A percentile compares a stretch with the other conserved stretches of the same genome.
Conservation (phyloP, 192 early-diverging fungal genomes). For the Coemansia sp. region DNA sequence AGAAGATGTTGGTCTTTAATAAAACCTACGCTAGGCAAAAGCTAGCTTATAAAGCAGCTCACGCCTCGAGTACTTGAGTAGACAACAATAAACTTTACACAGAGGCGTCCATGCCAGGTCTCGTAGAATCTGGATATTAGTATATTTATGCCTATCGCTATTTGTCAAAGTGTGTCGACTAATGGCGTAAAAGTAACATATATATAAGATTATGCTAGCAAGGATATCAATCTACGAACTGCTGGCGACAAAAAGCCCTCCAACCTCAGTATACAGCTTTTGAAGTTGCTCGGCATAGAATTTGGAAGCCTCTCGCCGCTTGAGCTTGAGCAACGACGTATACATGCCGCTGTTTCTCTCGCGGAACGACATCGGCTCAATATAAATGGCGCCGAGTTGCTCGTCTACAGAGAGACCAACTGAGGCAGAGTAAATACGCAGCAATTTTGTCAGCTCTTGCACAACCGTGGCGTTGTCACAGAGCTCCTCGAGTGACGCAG, state of each 20-base stretch:
- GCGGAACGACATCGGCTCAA: slow-evolving; percentile 69
- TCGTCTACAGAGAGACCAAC: slow-evolving; percentile 77
- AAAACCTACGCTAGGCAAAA: too few relatives aligned
- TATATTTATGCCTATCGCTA: too few relatives aligned
- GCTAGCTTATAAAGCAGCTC: too few relatives aligned
- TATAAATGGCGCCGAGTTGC: slow-evolving; percentile 65
- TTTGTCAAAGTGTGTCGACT: too few relatives aligned
- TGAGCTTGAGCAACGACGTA: slow-evolving; percentile 88
- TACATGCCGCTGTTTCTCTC: slow-evolving; percentile 67
- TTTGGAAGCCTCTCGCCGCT: slow-evolving; percentile 51
- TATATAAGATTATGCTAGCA: too few relatives aligned
- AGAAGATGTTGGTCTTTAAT: too few relatives aligned
- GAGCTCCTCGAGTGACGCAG: slow-evolving; percentile 54
- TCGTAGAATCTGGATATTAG: too few relatives aligned
- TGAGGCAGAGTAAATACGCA: slow-evolving; percentile 59
- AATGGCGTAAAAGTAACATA: too few relatives aligned
- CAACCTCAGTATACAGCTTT: slow-evolving; percentile 55
- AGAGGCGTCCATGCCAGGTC: too few relatives aligned
- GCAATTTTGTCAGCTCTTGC: slow-evolving; percentile 59
- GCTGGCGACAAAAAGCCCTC: slow-evolving; percentile 59
- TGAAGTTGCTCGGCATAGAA: slow-evolving; percentile 57
- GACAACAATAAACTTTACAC: too few relatives aligned
- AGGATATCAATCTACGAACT: not conserved
- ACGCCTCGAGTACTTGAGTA: too few relatives aligned
- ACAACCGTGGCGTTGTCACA: slow-evolving; percentile 55